phyloP scores from a whole-genome alignment of 257 asterid species.

The Cynanchum wilfordii region DNA sequence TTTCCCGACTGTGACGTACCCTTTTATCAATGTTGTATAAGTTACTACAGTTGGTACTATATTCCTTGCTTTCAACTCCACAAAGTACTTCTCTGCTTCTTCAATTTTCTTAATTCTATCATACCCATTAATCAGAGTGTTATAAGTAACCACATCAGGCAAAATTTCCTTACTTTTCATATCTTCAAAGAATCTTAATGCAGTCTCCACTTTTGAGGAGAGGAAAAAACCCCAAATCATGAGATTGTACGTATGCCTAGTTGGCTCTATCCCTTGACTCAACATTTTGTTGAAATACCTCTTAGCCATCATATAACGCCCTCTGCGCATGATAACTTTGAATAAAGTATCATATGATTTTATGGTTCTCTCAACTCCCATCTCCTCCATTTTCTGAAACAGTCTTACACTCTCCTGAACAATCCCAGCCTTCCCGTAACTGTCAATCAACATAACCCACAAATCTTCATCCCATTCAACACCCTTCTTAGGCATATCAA shows the following conservation, averaged over 20 bases:
- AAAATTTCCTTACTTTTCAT: conserved; percentile 65
- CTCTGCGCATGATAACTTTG: conserved; percentile 71
- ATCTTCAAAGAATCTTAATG: conserved; percentile 71
- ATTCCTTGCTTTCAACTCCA: conserved; percentile 81
- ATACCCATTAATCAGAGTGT: conserved; percentile 75
- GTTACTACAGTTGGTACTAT: conserved; percentile 67
- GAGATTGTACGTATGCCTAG: conserved; percentile 63
- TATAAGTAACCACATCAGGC: conserved; percentile 74
- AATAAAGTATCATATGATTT: conserved; percentile 67
- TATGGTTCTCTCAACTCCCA: conserved; percentile 57
- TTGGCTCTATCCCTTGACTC: conserved; percentile 71
- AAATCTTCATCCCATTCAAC: conserved; percentile 89
- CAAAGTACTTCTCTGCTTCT: conserved; percentile 76
- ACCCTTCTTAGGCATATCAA: conserved; percentile 83
- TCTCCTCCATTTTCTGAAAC: conserved; percentile 74
- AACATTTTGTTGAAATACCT: conserved; percentile 83
- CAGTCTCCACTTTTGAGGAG: conserved; percentile 56
- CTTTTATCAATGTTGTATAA: conserved; percentile 78
- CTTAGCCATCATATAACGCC: conserved; percentile 83
- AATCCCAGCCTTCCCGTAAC: conserved; percentile 77
- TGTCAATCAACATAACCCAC: conserved; percentile 73
- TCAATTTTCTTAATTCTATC: conserved; percentile 58
- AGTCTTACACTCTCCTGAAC: conserved; percentile 93
- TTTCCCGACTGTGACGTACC: conserved; percentile 53
- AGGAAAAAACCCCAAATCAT: conserved; percentile 89